Evolutionary conservation across 345 rosid genomes (phyloP).

Genomic region (Salix arbutifolia): DNA sequence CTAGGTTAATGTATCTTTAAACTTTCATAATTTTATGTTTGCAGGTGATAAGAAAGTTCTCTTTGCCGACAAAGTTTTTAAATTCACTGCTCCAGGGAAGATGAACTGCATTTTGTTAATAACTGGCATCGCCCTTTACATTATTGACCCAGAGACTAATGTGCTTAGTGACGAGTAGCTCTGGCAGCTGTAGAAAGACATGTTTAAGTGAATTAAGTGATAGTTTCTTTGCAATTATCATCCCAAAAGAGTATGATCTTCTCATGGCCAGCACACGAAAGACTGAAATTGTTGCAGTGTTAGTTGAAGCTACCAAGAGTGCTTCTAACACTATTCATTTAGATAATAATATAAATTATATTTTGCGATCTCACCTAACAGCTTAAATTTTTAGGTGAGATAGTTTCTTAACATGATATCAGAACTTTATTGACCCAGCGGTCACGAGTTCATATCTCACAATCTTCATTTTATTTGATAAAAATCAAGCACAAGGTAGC

Average conservation of each 20-base stretch:
- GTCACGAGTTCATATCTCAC: too few species aligned
- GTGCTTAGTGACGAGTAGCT: slow-evolving; percentile 73
- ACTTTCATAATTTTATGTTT: background rate
- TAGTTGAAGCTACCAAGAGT: slow-evolving; percentile 75
- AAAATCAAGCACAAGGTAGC: too few species aligned
- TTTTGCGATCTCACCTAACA: too few species aligned
- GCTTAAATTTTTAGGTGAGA: too few species aligned
- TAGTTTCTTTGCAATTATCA: slow-evolving; percentile 76
- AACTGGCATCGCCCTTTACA: slow-evolving; percentile 39
- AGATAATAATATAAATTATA: too few species aligned
- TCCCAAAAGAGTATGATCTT: slow-evolving; percentile 90
- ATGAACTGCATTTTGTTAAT: slow-evolving; percentile 60
- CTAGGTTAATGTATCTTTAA: background rate
- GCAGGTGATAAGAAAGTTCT: slow-evolving; percentile 70
- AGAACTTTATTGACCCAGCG: too few species aligned
- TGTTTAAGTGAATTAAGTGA: slow-evolving; percentile 78
- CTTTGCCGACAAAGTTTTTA: slow-evolving; percentile 87
- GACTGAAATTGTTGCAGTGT: slow-evolving; percentile 75
- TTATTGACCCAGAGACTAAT: slow-evolving; percentile 72
- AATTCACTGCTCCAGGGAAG: slow-evolving; percentile 82
- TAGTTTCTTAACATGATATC: too few species aligned
- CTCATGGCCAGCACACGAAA: slow-evolving; percentile 92
- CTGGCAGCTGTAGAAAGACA: slow-evolving; percentile 78
- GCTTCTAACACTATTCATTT: too few species aligned
- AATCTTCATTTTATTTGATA: too few species aligned